Base-by-base conservation (phyloP, 176 grass and related monocot species). In the Phoenix roebelenii region DNA sequence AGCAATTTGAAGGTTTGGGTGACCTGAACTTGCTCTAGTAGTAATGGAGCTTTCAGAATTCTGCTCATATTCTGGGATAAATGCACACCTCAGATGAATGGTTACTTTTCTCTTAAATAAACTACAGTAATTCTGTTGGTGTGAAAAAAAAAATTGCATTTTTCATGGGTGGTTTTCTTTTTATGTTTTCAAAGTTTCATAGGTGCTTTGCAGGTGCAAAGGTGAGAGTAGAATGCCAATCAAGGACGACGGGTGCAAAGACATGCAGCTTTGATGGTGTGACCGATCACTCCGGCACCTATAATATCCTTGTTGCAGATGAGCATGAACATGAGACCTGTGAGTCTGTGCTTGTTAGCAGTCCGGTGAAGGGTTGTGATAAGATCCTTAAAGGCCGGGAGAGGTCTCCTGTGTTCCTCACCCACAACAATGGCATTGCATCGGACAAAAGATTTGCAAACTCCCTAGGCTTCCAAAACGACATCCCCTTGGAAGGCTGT, bases 211-310 rank as follows among this genome's bases (percentile, higher is more conserved):
- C 77, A 96, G 92, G 87, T 65, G 92, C 86, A 63, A 90, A 90
- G 53, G 86, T 96, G 59, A 88, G 68, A 52, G 75, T 96, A 16
- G 80, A 96, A 16, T 96, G 92, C 61, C 77, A 63, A 64, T 90
- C 81, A 1, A 84, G 81, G 70, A 24, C 59, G 18, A 85, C 77
- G 0, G 83, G 77, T 16, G 65, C 50, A 24, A 82, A 80, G 53
- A 77, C 64, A 60, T 81, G 78, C 78, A 89, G 63, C 69, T 87
- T 88, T 0, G 87, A 87, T 22, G 92, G 92, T 51, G 68, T 79
- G 15, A 97, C 92, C 0, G 92, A 97, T 26, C 80, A 68, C 81
- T 88, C 83, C 52, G 92, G 92, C 49, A 97, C 87, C 56, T 97
- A 97, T 62, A 97, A 77, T 54, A 97, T 97, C 54, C 49, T 29